Conservation (phyloP, 108 stramenopile genomes). For the Mediolabrus comicus region DNA sequence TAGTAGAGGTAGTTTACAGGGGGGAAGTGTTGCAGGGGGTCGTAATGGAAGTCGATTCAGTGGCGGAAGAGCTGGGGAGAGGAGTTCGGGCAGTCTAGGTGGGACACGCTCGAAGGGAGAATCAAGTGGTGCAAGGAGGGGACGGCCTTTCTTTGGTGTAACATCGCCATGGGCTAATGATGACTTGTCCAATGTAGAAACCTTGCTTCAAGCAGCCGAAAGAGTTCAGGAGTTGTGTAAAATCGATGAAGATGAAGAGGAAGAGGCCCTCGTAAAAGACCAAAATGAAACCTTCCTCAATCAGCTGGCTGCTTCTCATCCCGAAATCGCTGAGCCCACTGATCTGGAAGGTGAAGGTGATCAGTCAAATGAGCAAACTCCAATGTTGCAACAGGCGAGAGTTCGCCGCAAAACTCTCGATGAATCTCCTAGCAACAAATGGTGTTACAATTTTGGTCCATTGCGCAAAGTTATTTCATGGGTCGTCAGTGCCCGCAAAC, state of each 20-base stretch:
- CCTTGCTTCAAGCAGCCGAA: constrained; percentile 32
- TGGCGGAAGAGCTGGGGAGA: constrained; percentile 1
- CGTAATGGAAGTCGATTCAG: constrained; percentile 20
- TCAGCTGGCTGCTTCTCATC: constrained; percentile 22
- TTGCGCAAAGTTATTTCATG: constrained; percentile 15
- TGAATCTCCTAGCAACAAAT: background rate
- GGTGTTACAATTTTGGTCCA: background rate
- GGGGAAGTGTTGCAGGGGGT: constrained; percentile 1
- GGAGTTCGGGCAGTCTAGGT: background rate
- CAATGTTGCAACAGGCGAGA: constrained; percentile 20
- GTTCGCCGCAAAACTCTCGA: background rate
- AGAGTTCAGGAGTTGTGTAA: constrained; percentile 39
- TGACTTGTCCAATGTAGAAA: constrained; percentile 28
- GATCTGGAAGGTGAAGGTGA: background rate
- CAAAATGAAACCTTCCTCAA: constrained; percentile 37
- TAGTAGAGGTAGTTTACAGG: constrained; percentile 6
- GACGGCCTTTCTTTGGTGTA: constrained; percentile 20
- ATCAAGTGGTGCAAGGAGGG: background rate
- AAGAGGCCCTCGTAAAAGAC: background rate
- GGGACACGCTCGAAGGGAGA: background rate
- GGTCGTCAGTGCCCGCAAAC: constrained; percentile 18
- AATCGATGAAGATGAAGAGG: constrained; percentile 37
- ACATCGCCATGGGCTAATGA: constrained; percentile 20
- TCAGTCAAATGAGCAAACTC: constrained; percentile 37
- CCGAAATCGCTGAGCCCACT: constrained; percentile 10